Conservation (phyloP, 2,329 filamentous ascomycete genomes). For the Emericellopsis cladophorae region DNA sequence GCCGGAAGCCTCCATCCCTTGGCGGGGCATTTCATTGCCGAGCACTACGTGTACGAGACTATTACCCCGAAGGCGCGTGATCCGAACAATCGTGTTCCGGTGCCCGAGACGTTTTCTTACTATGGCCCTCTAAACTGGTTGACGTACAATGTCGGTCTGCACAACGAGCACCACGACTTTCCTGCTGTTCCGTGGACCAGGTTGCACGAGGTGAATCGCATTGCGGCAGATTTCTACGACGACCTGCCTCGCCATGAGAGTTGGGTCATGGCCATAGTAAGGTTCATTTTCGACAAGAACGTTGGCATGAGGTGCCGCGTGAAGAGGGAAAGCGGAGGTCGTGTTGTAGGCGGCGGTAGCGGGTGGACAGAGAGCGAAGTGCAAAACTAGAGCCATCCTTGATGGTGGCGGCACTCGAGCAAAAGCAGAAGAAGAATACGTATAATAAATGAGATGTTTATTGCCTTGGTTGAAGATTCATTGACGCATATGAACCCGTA, state of each 20-base stretch:
- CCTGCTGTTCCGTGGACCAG: conserved; percentile 92
- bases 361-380: conserved; percentile 59
- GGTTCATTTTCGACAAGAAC: conserved; percentile 82
- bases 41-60: conserved; percentile 78
- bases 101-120: conserved; percentile 95
- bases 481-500: too few species aligned
- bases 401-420: too few species aligned
- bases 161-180: conserved; percentile 99
- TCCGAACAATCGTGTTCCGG: conserved; percentile 47
- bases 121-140: conserved; percentile 86
- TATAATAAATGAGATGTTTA: too few species aligned
- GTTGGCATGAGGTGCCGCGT: conserved; percentile 88
- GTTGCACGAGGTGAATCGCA: conserved; percentile 61
- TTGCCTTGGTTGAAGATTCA: too few species aligned
- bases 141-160: conserved; percentile 93
- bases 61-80: conserved; percentile 40
- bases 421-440: too few species aligned
- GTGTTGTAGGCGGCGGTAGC: conserved; percentile 38
- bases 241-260: conserved; percentile 76
- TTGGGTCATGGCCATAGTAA: conserved; percentile 90
- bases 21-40: conserved; percentile 95
- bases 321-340: conserved; percentile 72
- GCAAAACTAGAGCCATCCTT: conserved; percentile 35
- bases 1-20: conserved; percentile 89
- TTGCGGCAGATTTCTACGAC: conserved; percentile 85